These are phyloP conservation scores for Chaetomium olivaceum DNA, from an alignment of 2,329 filamentous ascomycete species.

Conservation along the genomic window DNA sequence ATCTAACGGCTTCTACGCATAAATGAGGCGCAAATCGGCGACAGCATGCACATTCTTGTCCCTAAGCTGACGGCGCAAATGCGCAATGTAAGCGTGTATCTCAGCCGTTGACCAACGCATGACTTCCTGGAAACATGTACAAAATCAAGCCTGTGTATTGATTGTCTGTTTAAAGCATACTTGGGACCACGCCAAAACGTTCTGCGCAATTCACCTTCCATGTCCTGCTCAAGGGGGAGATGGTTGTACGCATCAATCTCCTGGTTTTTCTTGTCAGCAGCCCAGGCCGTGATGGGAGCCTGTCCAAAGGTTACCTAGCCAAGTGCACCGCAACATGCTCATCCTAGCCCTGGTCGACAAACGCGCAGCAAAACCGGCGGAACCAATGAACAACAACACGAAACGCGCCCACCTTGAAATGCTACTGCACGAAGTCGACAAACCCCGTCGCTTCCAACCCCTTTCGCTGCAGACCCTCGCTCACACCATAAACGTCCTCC, in stretches of 20 bases:
- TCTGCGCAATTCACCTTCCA: background rate
- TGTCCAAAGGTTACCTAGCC: background rate
- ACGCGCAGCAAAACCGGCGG: too few species aligned
- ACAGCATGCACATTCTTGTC: conserved; percentile 4
- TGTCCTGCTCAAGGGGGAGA: background rate
- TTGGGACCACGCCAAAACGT: background rate
- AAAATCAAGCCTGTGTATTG: background rate
- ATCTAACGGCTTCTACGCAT: conserved; percentile 5
- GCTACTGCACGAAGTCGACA: conserved; percentile 28
- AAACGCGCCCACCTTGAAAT: conserved; percentile 24
- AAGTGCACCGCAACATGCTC: background rate
- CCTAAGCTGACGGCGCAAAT: background rate
- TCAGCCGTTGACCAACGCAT: conserved; percentile 6
- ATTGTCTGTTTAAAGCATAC: background rate
- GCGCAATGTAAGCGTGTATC: background rate
- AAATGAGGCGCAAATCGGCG: background rate
- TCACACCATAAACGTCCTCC: conserved; percentile 20
- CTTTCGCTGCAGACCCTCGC: conserved; percentile 43
- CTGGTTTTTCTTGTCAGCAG: conserved; percentile 16
- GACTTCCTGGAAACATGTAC: conserved; percentile 7
- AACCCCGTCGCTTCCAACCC: conserved; percentile 36
- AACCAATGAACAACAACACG: too few species aligned
- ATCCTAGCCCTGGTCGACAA: background rate
- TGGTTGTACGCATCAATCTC: conserved; percentile 15
- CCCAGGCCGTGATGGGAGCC: conserved; percentile 20